These are phyloP conservation scores for Thelephora ganbajun DNA, from an alignment of 768 basidiomycete genomes.

Conservation along the genomic window DNA sequence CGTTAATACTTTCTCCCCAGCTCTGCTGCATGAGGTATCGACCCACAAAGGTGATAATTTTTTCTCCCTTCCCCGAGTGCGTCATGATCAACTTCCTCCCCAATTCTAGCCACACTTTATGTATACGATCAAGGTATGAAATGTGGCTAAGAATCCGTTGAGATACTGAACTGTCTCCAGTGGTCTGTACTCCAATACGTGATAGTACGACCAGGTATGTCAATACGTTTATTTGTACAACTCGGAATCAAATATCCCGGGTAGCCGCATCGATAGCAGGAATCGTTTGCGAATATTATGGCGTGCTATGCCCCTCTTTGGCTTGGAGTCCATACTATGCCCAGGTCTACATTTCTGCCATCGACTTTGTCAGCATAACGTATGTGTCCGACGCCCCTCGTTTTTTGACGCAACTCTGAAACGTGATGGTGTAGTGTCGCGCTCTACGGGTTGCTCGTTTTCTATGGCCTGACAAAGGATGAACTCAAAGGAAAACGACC, in stretches of 20 bases:
- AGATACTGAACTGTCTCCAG: constrained; percentile 19
- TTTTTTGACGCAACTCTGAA: not conserved
- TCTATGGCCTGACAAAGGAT: constrained; percentile 70
- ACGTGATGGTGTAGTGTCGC: constrained; percentile 38
- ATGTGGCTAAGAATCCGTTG: not conserved
- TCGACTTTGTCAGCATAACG: constrained; percentile 79
- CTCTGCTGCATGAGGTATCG: constrained; percentile 75
- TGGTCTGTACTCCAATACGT: constrained; percentile 89
- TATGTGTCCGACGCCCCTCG: constrained; percentile 17
- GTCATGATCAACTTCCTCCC: constrained; percentile 1
- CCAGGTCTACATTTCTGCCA: constrained; percentile 49
- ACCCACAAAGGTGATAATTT: constrained; percentile 49
- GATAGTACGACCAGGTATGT: constrained; percentile 45
- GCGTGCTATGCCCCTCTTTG: constrained; percentile 55
- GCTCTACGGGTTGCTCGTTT: constrained; percentile 72
- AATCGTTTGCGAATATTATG: constrained; percentile 58
- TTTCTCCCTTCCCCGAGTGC: not conserved
- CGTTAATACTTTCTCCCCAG: constrained; percentile 19
- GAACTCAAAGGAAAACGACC: constrained; percentile 70
- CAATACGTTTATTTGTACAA: not conserved
- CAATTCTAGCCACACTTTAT: constrained; percentile 64
- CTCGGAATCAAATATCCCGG: not conserved
- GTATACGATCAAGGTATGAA: constrained; percentile 64
- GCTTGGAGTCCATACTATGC: constrained; percentile 50
- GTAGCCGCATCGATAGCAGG: constrained; percentile 55